Evolutionary conservation across 192 early-diverging fungal genomes (phyloP).

Genomic region (Mortierella claussenii): DNA sequence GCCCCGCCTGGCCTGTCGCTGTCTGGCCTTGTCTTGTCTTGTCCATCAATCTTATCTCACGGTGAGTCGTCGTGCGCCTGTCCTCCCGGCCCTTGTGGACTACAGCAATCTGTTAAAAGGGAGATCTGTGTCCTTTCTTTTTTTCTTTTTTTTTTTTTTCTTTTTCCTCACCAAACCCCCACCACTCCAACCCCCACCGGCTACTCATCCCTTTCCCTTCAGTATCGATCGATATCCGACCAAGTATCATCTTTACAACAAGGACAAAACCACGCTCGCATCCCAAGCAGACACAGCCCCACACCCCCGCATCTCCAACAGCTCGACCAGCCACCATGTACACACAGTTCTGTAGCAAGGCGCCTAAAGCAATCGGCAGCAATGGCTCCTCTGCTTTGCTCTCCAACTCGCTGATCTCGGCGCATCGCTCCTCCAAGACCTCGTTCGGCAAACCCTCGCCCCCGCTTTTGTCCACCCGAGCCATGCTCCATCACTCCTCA

Average conservation of each 20-base stretch:
- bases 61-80: no score
- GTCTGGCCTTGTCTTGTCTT: no score
- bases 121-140: neutral
- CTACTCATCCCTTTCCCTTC: conserved; percentile 2
- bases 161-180: conserved; percentile 31
- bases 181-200: neutral
- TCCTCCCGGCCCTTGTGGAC: no score
- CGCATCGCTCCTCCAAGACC: conserved; percentile 11
- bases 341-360: conserved; percentile 46
- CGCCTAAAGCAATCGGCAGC: conserved; percentile 31
- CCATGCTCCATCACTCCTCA: conserved; percentile 40
- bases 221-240: conserved; percentile 54
- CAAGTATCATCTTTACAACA: conserved; percentile 55
- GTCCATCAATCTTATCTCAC: no score
- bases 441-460: neutral
- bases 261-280: conserved; percentile 2
- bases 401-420: conserved; percentile 39
- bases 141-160: conserved; percentile 12
- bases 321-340: conserved; percentile 20
- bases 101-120: no score
- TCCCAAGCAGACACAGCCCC: no score
- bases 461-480: conserved; percentile 30
- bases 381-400: conserved; percentile 37
- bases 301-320: neutral
- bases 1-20: no score